A percentile compares a stretch with the other conserved stretches of the same genome.
Evolutionary conservation across 805 yeast species (phyloP).

Genomic region (Candida maesae): DNA sequence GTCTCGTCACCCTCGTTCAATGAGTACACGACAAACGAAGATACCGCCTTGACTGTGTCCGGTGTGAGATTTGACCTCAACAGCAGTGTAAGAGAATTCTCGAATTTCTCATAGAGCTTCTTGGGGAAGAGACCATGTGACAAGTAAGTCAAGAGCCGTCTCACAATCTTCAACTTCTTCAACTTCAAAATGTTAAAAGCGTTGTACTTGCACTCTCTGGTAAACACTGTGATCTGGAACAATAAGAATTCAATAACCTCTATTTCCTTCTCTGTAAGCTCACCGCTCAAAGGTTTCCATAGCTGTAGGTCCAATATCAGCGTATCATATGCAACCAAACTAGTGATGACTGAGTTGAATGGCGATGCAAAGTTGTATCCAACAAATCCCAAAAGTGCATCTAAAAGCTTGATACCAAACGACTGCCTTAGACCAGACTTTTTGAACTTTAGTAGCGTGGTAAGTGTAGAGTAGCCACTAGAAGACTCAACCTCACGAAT

Average conservation of each 20-base stretch:
- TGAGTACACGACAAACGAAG: conserved; percentile 48
- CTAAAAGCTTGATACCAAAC: conserved; percentile 42
- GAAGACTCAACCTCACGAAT: conserved; percentile 54
- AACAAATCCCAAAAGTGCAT: conserved; percentile 43
- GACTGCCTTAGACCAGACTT: conserved; percentile 24
- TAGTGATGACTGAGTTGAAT: conserved; percentile 51
- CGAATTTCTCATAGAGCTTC: conserved; percentile 34
- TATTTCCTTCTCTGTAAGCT: conserved; percentile 24
- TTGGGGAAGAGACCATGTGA: conserved; percentile 32
- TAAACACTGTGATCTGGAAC: conserved; percentile 54
- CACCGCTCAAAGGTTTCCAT: conserved; percentile 38
- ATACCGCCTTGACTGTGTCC: conserved; percentile 50
- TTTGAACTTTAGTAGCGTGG: conserved; percentile 49
- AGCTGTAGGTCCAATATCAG: conserved; percentile 62
- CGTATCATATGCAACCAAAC: conserved; percentile 52
- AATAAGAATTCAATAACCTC: conserved; percentile 51
- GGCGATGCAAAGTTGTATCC: conserved; percentile 55
- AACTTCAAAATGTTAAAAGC: conserved; percentile 51
- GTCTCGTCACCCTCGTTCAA: conserved; percentile 31
- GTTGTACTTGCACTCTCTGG: conserved; percentile 48
- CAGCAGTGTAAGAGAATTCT: conserved; percentile 37
- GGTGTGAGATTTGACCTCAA: conserved; percentile 47
- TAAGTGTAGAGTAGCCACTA: conserved; percentile 58
- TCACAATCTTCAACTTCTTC: conserved; percentile 46
- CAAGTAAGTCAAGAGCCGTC: conserved; percentile 28